Conservation (phyloP, 106 monocot genomes). For the Amphibolis antarctica region DNA sequence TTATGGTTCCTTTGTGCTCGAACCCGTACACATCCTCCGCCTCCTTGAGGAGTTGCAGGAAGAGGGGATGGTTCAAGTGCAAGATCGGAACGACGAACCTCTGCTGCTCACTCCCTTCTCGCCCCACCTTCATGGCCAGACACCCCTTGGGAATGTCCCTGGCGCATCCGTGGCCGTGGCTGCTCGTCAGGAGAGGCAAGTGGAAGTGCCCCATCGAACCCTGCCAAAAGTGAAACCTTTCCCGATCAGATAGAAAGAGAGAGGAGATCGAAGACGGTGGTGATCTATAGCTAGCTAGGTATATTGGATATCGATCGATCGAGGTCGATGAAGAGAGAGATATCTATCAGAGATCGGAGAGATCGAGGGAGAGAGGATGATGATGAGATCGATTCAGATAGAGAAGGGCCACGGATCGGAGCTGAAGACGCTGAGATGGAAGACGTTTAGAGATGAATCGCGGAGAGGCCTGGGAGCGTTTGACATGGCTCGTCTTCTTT, state of each 20-base stretch:
- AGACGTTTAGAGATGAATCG: conserved; percentile 32
- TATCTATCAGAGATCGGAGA: conserved; percentile 3
- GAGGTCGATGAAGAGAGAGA: too few relatives aligned
- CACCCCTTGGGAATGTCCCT: conserved; percentile 10
- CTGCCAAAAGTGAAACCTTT: too few relatives aligned
- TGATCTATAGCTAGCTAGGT: not conserved
- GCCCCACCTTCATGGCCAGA: conserved; percentile 15
- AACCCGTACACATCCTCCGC: conserved; percentile 18
- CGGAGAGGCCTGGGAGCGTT: conserved; percentile 35
- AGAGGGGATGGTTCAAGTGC: conserved; percentile 14
- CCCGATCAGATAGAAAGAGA: too few relatives aligned
- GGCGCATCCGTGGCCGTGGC: not conserved
- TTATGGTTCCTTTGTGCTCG: conserved; percentile 13
- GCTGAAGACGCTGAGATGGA: conserved; percentile 41
- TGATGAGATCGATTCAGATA: not conserved
- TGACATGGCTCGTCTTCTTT: conserved; percentile 28
- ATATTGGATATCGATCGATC: too few relatives aligned
- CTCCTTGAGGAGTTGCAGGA: conserved; percentile 10
- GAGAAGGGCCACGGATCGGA: conserved; percentile 57
- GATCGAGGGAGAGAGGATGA: not conserved
- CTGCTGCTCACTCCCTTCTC: conserved; percentile 11
- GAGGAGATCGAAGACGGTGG: too few relatives aligned
- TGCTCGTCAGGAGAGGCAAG: too few relatives aligned
- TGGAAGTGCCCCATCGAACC: too few relatives aligned
- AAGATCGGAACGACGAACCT: conserved; percentile 11